Evolutionary conservation across 1,139 yeast species (phyloP), one percentile per base, ranked within the genome.

Genomic region (Candida sp.): DNA sequence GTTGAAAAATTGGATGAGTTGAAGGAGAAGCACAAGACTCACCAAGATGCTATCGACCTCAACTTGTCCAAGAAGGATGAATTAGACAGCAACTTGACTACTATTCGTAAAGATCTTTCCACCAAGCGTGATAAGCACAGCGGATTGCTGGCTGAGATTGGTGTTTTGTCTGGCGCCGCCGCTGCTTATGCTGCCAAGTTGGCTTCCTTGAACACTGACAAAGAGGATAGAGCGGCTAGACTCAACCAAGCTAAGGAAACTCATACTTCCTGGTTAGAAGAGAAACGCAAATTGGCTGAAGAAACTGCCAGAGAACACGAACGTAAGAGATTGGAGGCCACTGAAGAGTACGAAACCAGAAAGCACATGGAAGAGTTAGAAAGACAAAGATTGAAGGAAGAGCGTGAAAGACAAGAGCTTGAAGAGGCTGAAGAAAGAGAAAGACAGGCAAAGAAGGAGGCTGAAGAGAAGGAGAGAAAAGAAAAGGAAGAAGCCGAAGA

Each of bases 341-440:
- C 72, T 43, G 73, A 78, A 57, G 83, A 75, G 41, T 81, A 77
- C 50, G 84, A 78, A 56, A 76, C 80, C 49, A 69, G 72, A 56
- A 72, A 69, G 58, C 61, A 74, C 34, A 73, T 78, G 58, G 82
- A 75, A 53, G 84, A 80, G 58, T 69, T 80, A 50, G 82, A 78
- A 55, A 70, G 69, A 57, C 55, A 63, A 60, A 68, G 77, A 59
- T 51, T 68, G 44, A 72, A 66, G 51, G 67, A 71, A 59, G 72
- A 72, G 57, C 69, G 65, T 44, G 77, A 68, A 54, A 67, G 68
- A 48, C 59, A 59, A 52, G 63, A 64, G 52, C 58, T 57, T 49
- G 63, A 69, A 49, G 73, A 74, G 53, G 69, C 67, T 53, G 70
- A 66, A 47, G 69, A 62, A 48, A 64, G 67, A 54, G 68, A 74